Conservation (phyloP, 805 yeast species). For the Kluyveromyces siamensis region DNA sequence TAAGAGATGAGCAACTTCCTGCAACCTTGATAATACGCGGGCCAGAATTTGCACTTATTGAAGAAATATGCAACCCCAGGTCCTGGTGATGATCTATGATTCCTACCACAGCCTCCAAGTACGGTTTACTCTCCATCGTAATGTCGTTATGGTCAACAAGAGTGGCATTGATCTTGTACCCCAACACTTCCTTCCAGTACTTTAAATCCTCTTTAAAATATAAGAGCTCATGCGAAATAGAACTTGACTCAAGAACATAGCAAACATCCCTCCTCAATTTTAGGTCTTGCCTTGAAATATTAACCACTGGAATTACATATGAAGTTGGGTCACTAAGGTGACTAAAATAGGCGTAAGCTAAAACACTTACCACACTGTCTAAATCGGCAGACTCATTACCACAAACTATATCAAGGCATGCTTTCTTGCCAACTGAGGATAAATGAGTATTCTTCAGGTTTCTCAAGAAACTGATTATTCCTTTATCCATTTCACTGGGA, state of each 20-base stretch:
- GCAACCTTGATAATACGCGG: slow-evolving; percentile 55
- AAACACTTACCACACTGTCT: slow-evolving; percentile 77
- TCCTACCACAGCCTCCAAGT: slow-evolving; percentile 35
- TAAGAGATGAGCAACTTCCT: slow-evolving; percentile 78
- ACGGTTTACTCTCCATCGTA: slow-evolving; percentile 37
- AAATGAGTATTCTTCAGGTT: slow-evolving; percentile 6
- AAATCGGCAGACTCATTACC: slow-evolving; percentile 88
- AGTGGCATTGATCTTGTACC: slow-evolving; percentile 34
- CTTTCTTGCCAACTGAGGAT: neutral
- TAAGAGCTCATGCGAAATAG: slow-evolving; percentile 41
- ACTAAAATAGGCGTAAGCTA: slow-evolving; percentile 58
- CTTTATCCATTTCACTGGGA: slow-evolving; percentile 5
- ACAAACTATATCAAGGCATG: slow-evolving; percentile 12
- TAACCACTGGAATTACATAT: slow-evolving; percentile 59
- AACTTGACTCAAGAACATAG: slow-evolving; percentile 38
- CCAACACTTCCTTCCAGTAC: slow-evolving; percentile 6
- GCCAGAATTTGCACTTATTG: slow-evolving; percentile 16
- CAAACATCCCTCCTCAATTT: slow-evolving; percentile 62
- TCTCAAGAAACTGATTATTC: slow-evolving; percentile 7
- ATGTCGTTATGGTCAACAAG: slow-evolving; percentile 79
- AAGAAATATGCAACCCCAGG: slow-evolving; percentile 39
- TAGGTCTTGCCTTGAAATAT: slow-evolving; percentile 61
- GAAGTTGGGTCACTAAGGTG: slow-evolving; percentile 27
- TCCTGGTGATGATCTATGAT: slow-evolving; percentile 90
- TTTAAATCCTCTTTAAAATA: slow-evolving; percentile 61